Conservation (phyloP, 2,329 filamentous ascomycete genomes). For the Colletotrichum musae region DNA sequence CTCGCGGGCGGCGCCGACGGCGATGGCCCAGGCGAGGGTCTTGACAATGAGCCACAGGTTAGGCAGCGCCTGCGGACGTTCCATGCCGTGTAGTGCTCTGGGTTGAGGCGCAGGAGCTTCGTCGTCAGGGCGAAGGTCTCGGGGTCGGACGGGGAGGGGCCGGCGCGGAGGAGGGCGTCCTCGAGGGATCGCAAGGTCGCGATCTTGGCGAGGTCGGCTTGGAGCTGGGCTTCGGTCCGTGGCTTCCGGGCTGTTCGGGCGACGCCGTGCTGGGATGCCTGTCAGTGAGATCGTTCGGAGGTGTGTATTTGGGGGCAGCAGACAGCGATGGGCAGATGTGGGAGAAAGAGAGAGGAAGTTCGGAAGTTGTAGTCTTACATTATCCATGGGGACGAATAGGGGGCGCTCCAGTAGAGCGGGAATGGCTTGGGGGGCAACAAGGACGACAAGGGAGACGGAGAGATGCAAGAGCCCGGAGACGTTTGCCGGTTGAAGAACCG, state of each 20-base stretch:
- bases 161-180: constrained; percentile 42
- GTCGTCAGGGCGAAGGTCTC: constrained; percentile 78
- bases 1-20: constrained; percentile 69
- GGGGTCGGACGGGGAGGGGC: constrained; percentile 41
- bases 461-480: constrained; percentile 15
- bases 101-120: constrained; percentile 82
- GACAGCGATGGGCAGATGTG: neutral
- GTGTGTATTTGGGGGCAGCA: neutral
- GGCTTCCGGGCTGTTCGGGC: constrained; percentile 73
- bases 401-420: constrained; percentile 27
- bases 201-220: constrained; percentile 83
- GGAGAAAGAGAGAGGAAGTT: neutral
- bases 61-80: constrained; percentile 85
- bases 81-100: constrained; percentile 93
- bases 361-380: constrained; percentile 44
- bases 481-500: constrained; percentile 15
- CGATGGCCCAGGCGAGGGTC: constrained; percentile 64
- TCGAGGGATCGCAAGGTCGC: constrained; percentile 81
- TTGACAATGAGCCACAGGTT: constrained; percentile 71
- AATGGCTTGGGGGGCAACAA: neutral
- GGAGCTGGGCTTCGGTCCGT: constrained; percentile 78
- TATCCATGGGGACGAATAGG: constrained; percentile 33
- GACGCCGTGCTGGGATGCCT: constrained; percentile 79
- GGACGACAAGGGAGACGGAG: constrained; percentile 18
- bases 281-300: constrained; percentile 25